Evolutionary conservation across 768 basidiomycete genomes (phyloP), one percentile per base, ranked within the genome.

Genomic region (Xerocomellus intermedius): DNA sequence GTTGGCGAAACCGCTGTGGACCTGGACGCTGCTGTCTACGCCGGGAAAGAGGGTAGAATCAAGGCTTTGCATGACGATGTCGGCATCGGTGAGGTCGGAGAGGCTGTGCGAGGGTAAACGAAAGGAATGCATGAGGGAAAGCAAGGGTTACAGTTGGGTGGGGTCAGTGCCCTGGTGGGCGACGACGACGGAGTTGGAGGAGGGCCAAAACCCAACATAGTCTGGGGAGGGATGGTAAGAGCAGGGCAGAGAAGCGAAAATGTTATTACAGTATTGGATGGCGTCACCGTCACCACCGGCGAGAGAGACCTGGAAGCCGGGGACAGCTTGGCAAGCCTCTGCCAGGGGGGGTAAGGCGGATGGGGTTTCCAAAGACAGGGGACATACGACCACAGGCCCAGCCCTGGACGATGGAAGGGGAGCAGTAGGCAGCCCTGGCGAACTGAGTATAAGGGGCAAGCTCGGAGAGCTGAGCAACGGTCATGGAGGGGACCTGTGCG

Each of bases 161-260:
- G 83, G 80, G 55, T 86, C 80, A 6, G 84, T 85, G 16, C 84
- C 84, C 62, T 86, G 74, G 58, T 85, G 84, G 1, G 79, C 79
- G 8, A 85, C 81, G n/a, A 86, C 75, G 36, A 85, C 75, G 3
- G 81, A 73, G 52, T 77, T 73, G 55, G 78, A 68, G 8, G 70
- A 57, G 1, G 79, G 77, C 74, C 80, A 83, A 59, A 79, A 83
- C 8, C 84, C 84, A 19, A 84, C 82, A 59, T 77, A 84, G 59
- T 71, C 82, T 84, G 42, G 17, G 33, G 19, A 43, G 30, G 42
- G 16, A 19, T 13, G 19, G 38, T 56, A 14, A 60, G 55, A 33
- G 10, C 16, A 26, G 24, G 21, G n/a, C 5, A 21, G 26, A 8
- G 28, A 46, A 19, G 42, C 22, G 28, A 42, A 13, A 41, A 7